Conservation (phyloP, 1,284 basidiomycete species). For the Pseudozyma hubeiensis region DNA sequence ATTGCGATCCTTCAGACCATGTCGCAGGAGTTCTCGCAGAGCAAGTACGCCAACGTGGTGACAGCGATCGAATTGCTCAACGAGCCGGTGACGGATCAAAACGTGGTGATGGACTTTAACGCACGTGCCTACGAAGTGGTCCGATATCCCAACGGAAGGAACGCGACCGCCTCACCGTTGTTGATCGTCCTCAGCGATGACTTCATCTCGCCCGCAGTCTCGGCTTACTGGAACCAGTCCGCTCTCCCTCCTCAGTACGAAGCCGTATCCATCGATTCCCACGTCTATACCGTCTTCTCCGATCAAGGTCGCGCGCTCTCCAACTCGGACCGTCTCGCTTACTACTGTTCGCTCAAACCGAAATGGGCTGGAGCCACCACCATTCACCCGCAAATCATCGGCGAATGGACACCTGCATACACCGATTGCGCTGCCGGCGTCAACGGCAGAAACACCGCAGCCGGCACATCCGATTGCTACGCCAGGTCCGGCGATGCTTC, state of each 20-base stretch:
- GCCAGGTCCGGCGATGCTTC: slow-evolving; percentile 79
- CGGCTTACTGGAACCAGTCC: slow-evolving; percentile 77
- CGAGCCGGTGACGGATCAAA: slow-evolving; percentile 54
- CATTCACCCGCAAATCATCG: slow-evolving; percentile 61
- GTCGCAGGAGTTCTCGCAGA: slow-evolving; percentile 49
- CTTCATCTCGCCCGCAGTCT: slow-evolving; percentile 77
- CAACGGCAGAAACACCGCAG: slow-evolving; percentile 74
- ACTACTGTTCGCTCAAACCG: slow-evolving; percentile 58
- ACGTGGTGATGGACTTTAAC: slow-evolving; percentile 54
- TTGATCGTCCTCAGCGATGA: slow-evolving; percentile 80
- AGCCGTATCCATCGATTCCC: slow-evolving; percentile 80
- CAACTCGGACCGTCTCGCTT: slow-evolving; percentile 52
- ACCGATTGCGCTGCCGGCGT: slow-evolving; percentile 88
- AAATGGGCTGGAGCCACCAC: slow-evolving; percentile 50
- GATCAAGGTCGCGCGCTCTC: slow-evolving; percentile 41
- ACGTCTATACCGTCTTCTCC: slow-evolving; percentile 66
- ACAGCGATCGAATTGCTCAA: slow-evolving; percentile 61
- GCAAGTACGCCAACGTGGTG: slow-evolving; percentile 57
- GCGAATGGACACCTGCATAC: slow-evolving; percentile 72
- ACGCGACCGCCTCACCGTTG: slow-evolving; percentile 32
- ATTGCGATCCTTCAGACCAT: slow-evolving; percentile 76
- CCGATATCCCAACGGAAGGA: slow-evolving; percentile 43
- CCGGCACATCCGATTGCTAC: slow-evolving; percentile 74
- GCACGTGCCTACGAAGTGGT: slow-evolving; percentile 58
- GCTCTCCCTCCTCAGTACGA: slow-evolving; percentile 73